phyloP scores from a whole-genome alignment of 2,329 filamentous ascomycete species.

The Hirsutella thompsonii region DNA sequence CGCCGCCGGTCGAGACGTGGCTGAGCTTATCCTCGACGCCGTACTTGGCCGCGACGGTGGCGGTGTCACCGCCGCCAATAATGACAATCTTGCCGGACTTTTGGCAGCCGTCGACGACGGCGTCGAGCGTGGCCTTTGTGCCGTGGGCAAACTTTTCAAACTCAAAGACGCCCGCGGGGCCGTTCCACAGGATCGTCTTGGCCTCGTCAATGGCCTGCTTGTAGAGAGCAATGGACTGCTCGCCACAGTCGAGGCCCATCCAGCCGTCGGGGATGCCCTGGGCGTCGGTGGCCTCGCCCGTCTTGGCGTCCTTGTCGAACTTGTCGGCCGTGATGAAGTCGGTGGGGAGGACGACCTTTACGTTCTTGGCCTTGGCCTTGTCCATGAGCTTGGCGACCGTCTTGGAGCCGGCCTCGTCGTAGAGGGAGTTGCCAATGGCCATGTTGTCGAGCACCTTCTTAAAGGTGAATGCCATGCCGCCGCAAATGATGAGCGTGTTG shows the following conservation, averaged over 20 bases:
- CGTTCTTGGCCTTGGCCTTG: constrained; percentile 93
- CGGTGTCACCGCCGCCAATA: constrained; percentile 95
- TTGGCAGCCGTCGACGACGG: constrained; percentile 68
- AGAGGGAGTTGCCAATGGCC: constrained; percentile 80
- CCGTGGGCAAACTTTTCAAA: constrained; percentile 86
- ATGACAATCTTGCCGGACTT: constrained; percentile 87
- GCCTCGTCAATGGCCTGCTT: constrained; percentile 75
- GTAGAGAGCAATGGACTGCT: constrained; percentile 80
- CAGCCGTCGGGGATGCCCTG: constrained; percentile 90
- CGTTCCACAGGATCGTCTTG: constrained; percentile 98
- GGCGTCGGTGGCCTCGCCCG: constrained; percentile 69
- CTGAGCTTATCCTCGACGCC: constrained; percentile 92
- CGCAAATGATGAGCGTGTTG: constrained; percentile 90
- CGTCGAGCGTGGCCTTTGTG: constrained; percentile 85
- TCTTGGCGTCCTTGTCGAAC: constrained; percentile 75
- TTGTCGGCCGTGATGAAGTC: constrained; percentile 97
- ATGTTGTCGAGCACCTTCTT: constrained; percentile 95
- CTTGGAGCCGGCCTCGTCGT: constrained; percentile 88
- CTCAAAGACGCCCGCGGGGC: constrained; percentile 94
- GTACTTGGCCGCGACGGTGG: constrained; percentile 96
- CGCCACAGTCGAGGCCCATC: constrained; percentile 94
- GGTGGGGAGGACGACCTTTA: constrained; percentile 86
- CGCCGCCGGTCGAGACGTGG: constrained; percentile 94
- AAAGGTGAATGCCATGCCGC: constrained; percentile 98
- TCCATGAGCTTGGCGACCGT: constrained; percentile 77